These are phyloP conservation scores for Aristolochia californica DNA, from an alignment of 164 flowering plant genomes.

Conservation along the genomic window DNA sequence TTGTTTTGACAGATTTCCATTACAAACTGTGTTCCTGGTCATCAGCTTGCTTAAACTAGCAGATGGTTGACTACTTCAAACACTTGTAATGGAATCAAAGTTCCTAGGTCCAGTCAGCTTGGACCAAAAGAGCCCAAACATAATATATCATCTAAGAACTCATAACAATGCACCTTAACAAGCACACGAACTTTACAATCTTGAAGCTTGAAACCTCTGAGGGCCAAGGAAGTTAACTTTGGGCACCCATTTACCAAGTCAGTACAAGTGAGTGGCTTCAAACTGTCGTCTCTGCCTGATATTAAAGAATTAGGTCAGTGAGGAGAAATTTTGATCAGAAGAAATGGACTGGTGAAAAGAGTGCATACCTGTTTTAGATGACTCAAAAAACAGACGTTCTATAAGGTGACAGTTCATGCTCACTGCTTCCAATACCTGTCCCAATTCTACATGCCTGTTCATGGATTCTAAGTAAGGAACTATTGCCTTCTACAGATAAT, in stretches of 20 bases:
- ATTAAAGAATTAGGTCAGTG: constrained; percentile 6
- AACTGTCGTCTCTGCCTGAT: constrained; percentile 86
- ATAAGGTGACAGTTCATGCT: constrained; percentile 54
- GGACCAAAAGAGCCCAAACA: background rate
- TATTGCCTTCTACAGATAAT: background rate
- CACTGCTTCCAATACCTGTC: constrained; percentile 67
- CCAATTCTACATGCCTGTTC: constrained; percentile 63
- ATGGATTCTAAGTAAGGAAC: constrained; percentile 11
- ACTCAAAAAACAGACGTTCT: constrained; percentile 72
- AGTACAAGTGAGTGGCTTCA: constrained; percentile 62
- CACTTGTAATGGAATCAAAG: too few relatives aligned
- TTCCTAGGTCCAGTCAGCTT: too few relatives aligned
- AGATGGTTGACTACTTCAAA: too few relatives aligned
- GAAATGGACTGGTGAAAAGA: constrained; percentile 5
- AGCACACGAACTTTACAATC: constrained; percentile 61
- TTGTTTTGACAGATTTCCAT: background rate
- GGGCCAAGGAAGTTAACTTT: constrained; percentile 55
- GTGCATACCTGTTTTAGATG: constrained; percentile 57
- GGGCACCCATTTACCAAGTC: constrained; percentile 73
- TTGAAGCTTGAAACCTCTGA: constrained; percentile 78
- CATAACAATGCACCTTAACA: constrained; percentile 45
- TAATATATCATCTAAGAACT: background rate
- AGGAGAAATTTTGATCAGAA: background rate
- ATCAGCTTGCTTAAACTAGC: too few relatives aligned
- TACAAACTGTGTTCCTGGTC: too few relatives aligned